Evolutionary conservation across 495 filamentous ascomycete species (phyloP), one percentile per base, ranked within the genome.

Genomic region (Neurospora terricola): DNA sequence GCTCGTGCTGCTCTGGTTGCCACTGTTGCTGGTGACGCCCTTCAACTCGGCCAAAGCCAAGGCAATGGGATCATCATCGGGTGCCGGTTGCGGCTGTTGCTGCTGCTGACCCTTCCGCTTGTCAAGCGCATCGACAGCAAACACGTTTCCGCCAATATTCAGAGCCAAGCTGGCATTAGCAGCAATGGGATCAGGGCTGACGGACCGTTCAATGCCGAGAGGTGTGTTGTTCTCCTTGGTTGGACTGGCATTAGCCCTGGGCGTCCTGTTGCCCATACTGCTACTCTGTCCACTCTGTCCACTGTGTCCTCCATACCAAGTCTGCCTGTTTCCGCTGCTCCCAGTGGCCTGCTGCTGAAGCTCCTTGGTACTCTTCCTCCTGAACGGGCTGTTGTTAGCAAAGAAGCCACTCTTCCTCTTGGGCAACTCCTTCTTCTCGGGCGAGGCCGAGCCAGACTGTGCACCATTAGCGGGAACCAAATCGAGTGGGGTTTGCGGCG

Each of bases 121-220:
- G 72, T 95, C 93, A 0, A 94, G 92, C 7, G 92, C 92, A n/a
- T 93, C 92, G 9, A 99, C 94, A 76, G 97, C 91, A 82, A 99
- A 98, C 34, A 98, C 94, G 76, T 98, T 99, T 77, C 93, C 91
- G 9, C 96, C 96, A 21, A 99, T 88, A 80, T 97, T 97, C n/a
- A 99, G 86, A 68, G 97, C 95, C 78, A 98, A 90, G 81, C 92
- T 97, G 66, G 96, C 92, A 43, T 94, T 88, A 40, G 96, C 94
- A 80, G 97, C 95, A 38, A 95, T 94, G 4, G 94, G 96, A 70
- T 99, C 96, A 2, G 94, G 93, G 77, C 91, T 85, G 69, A 77
- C 80, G 37, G 81, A 84, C 73, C 82, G 83, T 42, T 87, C 81
- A 39, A 82, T 72, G 48, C 83, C 76, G 18, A 84, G 70, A 77